Conservation (phyloP, 352 stramenopile genomes). For the Globisporangium mamillatum region DNA sequence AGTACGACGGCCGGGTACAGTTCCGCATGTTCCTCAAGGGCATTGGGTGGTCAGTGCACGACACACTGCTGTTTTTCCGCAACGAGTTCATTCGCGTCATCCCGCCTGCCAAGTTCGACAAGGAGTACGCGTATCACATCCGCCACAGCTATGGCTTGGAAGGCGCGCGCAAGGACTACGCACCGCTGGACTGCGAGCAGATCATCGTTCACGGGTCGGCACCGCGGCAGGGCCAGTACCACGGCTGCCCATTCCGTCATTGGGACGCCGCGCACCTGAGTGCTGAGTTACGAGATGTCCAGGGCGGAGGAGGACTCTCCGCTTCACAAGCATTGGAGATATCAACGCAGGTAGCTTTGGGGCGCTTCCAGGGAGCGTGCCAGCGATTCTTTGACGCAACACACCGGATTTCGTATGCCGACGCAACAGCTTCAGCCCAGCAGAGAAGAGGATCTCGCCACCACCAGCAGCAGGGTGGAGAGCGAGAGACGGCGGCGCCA, state of each 20-base stretch:
- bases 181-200: slow-evolving; percentile 49
- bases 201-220: slow-evolving; percentile 40
- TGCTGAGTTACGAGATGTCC: slow-evolving; percentile 32
- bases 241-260: slow-evolving; percentile 82
- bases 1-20: slow-evolving; percentile 83
- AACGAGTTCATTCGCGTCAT: slow-evolving; percentile 67
- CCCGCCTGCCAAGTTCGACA: slow-evolving; percentile 64
- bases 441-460: too few species aligned
- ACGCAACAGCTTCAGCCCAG: too few species aligned
- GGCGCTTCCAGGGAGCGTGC: slow-evolving; percentile 3
- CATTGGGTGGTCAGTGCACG: slow-evolving; percentile 70
- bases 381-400: too few species aligned
- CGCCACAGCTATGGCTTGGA: slow-evolving; percentile 85
- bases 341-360: slow-evolving; percentile 25
- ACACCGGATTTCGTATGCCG: too few species aligned
- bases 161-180: slow-evolving; percentile 71
- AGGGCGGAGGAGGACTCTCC: too few species aligned
- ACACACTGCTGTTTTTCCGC: slow-evolving; percentile 77
- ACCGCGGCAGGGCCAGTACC: slow-evolving; percentile 49
- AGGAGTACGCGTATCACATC: slow-evolving; percentile 86
- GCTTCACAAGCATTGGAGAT: slow-evolving; percentile 24
- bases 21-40: slow-evolving; percentile 87
- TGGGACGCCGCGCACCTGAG: slow-evolving; percentile 51
- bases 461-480: too few species aligned
- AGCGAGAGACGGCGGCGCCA: too few species aligned